Conservation (phyloP, 768 basidiomycete species). For the Mycena latifolia region DNA sequence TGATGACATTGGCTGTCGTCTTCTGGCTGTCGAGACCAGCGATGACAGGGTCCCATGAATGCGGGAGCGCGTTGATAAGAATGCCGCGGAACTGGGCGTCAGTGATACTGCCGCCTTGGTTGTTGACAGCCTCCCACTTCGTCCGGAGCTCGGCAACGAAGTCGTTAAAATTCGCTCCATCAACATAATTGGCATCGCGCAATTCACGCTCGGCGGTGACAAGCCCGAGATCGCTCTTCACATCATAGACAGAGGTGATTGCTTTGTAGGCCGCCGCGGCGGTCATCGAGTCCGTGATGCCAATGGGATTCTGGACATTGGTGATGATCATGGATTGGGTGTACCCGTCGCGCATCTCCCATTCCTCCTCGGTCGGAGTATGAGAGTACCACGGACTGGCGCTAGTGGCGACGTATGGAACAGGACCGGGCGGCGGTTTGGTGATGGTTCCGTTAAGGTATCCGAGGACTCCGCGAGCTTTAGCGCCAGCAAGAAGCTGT, state of each 20-base stretch:
- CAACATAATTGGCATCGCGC: background rate
- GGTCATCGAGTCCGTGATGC: background rate
- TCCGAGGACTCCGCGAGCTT: background rate
- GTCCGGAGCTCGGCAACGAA: background rate
- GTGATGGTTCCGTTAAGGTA: background rate
- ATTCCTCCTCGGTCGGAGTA: background rate
- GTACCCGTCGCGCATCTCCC: slow-evolving; percentile 2
- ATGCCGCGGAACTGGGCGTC: background rate
- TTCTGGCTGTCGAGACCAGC: background rate
- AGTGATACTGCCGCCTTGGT: background rate
- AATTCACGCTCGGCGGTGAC: background rate
- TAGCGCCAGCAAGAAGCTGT: background rate
- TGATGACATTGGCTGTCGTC: background rate
- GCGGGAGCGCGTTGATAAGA: background rate
- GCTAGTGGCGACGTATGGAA: background rate
- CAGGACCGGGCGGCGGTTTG: background rate
- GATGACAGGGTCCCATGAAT: background rate
- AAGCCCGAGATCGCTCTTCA: background rate
- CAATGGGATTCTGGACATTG: slow-evolving; percentile 1
- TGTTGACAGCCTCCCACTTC: background rate
- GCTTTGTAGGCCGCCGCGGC: background rate
- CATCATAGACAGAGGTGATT: background rate
- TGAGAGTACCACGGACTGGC: background rate
- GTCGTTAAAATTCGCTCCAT: background rate
- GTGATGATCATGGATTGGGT: slow-evolving; percentile 5